Conservation (phyloP, 139 green algal species). For the Medakamo hakoo region DNA sequence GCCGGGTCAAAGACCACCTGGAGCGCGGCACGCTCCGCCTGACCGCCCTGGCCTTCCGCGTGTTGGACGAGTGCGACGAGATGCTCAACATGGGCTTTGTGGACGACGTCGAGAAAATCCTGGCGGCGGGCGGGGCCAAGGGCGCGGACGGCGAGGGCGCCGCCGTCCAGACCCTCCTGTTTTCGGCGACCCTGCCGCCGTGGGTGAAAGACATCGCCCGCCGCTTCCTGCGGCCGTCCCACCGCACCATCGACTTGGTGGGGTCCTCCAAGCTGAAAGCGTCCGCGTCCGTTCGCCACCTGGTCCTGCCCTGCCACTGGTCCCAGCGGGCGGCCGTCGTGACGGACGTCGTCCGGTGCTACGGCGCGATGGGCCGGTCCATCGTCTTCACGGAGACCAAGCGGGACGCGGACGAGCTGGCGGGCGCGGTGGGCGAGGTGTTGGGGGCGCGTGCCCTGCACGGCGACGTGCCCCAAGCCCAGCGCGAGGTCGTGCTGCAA, state of each 20-base stretch:
- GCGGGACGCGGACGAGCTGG: constrained; percentile 74
- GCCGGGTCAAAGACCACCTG: constrained; percentile 89
- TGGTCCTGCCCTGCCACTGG: constrained; percentile 84
- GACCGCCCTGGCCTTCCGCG: constrained; percentile 43
- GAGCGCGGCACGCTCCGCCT: constrained; percentile 71
- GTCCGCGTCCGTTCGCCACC: constrained; percentile 65
- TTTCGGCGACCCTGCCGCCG: constrained; percentile 83
- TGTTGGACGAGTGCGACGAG: constrained; percentile 97
- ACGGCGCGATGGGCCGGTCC: constrained; percentile 55
- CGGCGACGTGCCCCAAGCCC: constrained; percentile 79
- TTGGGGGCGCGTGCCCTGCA: constrained; percentile 61
- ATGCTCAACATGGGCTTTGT: constrained; percentile 99
- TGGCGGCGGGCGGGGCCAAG: constrained; percentile 39
- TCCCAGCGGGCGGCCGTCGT: constrained; percentile 46
- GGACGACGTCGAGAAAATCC: constrained; percentile 96
- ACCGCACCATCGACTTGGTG: constrained; percentile 80
- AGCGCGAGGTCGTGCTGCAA: constrained; percentile 31
- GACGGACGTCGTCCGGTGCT: constrained; percentile 62
- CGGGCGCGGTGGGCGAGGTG: constrained; percentile 34
- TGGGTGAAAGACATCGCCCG: constrained; percentile 87
- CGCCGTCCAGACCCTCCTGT: constrained; percentile 89
- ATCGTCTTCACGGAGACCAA: constrained; percentile 98
- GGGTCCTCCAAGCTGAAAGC: constrained; percentile 77
- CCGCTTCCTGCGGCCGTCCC: constrained; percentile 58
- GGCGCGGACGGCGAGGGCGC: constrained; percentile 13